phyloP scores from a whole-genome alignment of 2,329 filamentous ascomycete genomes.

The Dactylellina drechsleri region DNA sequence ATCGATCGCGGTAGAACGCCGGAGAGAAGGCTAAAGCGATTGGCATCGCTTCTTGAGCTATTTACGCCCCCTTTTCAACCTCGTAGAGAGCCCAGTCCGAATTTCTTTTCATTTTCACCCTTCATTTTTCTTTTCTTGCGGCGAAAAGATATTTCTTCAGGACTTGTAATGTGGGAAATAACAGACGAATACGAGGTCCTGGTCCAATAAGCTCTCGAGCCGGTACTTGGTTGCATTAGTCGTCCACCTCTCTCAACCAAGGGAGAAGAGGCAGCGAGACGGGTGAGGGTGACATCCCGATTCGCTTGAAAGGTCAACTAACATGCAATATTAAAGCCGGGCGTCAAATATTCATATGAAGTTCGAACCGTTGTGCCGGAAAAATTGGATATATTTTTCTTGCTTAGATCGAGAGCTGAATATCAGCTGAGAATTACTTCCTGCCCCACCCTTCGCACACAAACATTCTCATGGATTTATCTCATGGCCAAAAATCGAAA shows the following conservation, averaged over 20 bases:
- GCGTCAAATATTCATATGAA: conserved; percentile 51
- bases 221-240: conserved; percentile 52
- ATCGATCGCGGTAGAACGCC: conserved; percentile 39
- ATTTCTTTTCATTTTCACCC: conserved; percentile 15
- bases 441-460: conserved; percentile 18
- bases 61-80: conserved; percentile 41
- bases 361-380: conserved; percentile 37
- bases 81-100: conserved; percentile 16
- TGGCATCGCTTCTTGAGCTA: conserved; percentile 23
- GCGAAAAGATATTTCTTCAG: conserved; percentile 29
- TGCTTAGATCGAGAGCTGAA: conserved; percentile 20
- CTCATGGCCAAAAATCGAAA: conserved; percentile 18
- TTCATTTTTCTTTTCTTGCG: conserved; percentile 20
- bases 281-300: conserved; percentile 55
- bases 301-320: conserved; percentile 50
- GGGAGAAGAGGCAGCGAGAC: conserved; percentile 48
- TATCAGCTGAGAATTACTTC: conserved; percentile 46
- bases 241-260: conserved; percentile 46
- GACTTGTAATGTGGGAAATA: conserved; percentile 45
- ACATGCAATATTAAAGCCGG: conserved; percentile 54
- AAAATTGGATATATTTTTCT: conserved; percentile 42
- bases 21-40: conserved; percentile 48
- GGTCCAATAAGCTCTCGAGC: conserved; percentile 51
- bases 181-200: conserved; percentile 54
- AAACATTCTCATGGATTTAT: background rate